Base-by-base conservation (phyloP, 352 stramenopile species). In the Phytophthora ramorum region DNA sequence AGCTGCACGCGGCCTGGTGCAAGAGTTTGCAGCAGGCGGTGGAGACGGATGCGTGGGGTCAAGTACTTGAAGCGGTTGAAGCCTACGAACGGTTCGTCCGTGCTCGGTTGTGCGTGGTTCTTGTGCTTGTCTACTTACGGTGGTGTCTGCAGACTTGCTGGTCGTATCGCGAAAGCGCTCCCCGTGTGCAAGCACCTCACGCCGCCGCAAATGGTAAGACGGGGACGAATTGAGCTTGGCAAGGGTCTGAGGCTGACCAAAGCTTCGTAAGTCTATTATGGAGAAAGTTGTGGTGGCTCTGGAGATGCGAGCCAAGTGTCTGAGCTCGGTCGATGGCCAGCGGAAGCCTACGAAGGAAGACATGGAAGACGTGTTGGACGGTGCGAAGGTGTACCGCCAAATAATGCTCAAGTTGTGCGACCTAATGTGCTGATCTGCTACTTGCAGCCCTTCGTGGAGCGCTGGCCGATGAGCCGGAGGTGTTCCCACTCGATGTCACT, bases 41-140 rank as follows among this genome's bases (percentile, higher is more conserved):
- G 26, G 69, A 92, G 63, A 84, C 81, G 5, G 83, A 92, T 51
- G 73, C 66, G 22, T 89, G 81, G 81, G 83, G 81, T 6, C 83
- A 92, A 56, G 76, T 92, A 34, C 54, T 91, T n/a, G 83, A 92
- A 48, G 81, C 83, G 3, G 81, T 92, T n/a, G 83, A 92, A 52
- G 79, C 79, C 32, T 92, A 92, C 52, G 83, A 92, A 56, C 54
- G 78, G 83, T 92, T 54, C 13, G 70, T 69, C 13, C 7, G 14
- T 20, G 17, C 26, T 50, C 17, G n/a, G 6, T 28, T 35, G 32
- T 16, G n/a, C 4, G 32, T 4, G 26, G 13, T 47, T 32, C 44
- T 38, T 30, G 12, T 68, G 17, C n/a, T 20, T 6, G 28, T 48
- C 13, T 53, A 2, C 26, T 61, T 37, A 66, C 32, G 17, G 40